These are phyloP conservation scores for Termitomyces sp. DNA, from an alignment of 768 basidiomycete species.

Conservation along the genomic window DNA sequence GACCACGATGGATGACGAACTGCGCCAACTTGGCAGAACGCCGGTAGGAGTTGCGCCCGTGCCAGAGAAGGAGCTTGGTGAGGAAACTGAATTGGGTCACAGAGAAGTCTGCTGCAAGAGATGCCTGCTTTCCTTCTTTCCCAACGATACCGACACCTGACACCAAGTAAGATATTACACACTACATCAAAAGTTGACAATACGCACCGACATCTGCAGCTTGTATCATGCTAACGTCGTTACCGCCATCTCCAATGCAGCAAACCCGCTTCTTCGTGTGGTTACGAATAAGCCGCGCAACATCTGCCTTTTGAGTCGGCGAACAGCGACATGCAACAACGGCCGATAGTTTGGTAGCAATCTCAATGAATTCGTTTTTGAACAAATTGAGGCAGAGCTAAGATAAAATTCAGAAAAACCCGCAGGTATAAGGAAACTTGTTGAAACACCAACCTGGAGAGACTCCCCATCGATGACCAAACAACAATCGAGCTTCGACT, in stretches of 20 bases:
- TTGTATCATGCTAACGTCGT: conserved; percentile 99
- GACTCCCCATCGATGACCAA: conserved; percentile 98
- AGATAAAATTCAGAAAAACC: neutral
- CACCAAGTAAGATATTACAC: neutral
- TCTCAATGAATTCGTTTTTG: conserved; percentile 92
- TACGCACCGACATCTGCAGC: conserved; percentile 94
- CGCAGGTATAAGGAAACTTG: neutral
- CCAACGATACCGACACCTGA: conserved; percentile 95
- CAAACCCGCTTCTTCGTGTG: conserved; percentile 95
- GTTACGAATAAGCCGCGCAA: conserved; percentile 85
- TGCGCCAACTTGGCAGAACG: conserved; percentile 97
- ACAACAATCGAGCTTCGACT: conserved; percentile 94
- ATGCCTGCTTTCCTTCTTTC: conserved; percentile 98
- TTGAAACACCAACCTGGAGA: conserved; percentile 55
- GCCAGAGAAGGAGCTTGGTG: conserved; percentile 96
- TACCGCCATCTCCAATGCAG: conserved; percentile 98
- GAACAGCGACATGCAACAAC: conserved; percentile 98
- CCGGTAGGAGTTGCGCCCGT: conserved; percentile 97
- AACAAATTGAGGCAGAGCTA: conserved; percentile 90
- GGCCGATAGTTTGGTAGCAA: conserved; percentile 91
- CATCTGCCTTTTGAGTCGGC: conserved; percentile 98
- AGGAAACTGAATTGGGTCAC: conserved; percentile 95
- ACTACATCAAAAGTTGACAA: neutral
- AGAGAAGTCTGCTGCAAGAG: conserved; percentile 97
- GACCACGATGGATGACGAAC: conserved; percentile 95